These are phyloP conservation scores for Austroboletus olivaceoglutinosus DNA, from an alignment of 1,284 basidiomycete genomes.

Conservation along the genomic window DNA sequence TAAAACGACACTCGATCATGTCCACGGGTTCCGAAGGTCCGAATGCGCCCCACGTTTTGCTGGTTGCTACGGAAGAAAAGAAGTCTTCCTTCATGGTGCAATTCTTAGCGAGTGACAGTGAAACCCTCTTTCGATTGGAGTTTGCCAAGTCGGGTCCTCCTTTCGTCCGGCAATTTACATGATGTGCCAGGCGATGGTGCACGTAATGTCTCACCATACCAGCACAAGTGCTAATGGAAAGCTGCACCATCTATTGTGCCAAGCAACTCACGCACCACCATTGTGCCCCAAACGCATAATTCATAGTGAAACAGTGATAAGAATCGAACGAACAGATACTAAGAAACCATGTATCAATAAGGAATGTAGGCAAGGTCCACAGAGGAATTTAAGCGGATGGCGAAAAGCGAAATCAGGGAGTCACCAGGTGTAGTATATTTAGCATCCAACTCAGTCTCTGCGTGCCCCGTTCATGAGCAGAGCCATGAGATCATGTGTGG, in stretches of 20 bases:
- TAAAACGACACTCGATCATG: slow-evolving; percentile 21
- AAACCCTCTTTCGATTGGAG: slow-evolving; percentile 13
- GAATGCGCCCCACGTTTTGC: slow-evolving; percentile 28
- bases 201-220: slow-evolving; percentile 13
- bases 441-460: slow-evolving; percentile 50
- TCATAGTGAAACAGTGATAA: slow-evolving; percentile 31
- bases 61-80: slow-evolving; percentile 35
- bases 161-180: slow-evolving; percentile 16
- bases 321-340: slow-evolving; percentile 16
- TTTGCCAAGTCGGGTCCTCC: slow-evolving; percentile 9
- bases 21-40: slow-evolving; percentile 29
- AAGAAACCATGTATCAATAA: slow-evolving; percentile 35
- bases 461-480: slow-evolving; percentile 68
- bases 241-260: slow-evolving; percentile 1
- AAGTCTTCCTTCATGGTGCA: slow-evolving; percentile 32
- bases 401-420: slow-evolving; percentile 11
- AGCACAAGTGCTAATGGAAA: not conserved
- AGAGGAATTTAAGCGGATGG: slow-evolving; percentile 9
- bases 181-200: not conserved
- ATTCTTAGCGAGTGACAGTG: slow-evolving; percentile 22
- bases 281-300: slow-evolving; percentile 26
- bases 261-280: slow-evolving; percentile 3
- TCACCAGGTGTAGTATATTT: slow-evolving; percentile 19
- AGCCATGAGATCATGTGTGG: slow-evolving; percentile 72
- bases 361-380: slow-evolving; percentile 29